phyloP scores from a whole-genome alignment of 768 basidiomycete species.

The Macrolepiota dolichaula region DNA sequence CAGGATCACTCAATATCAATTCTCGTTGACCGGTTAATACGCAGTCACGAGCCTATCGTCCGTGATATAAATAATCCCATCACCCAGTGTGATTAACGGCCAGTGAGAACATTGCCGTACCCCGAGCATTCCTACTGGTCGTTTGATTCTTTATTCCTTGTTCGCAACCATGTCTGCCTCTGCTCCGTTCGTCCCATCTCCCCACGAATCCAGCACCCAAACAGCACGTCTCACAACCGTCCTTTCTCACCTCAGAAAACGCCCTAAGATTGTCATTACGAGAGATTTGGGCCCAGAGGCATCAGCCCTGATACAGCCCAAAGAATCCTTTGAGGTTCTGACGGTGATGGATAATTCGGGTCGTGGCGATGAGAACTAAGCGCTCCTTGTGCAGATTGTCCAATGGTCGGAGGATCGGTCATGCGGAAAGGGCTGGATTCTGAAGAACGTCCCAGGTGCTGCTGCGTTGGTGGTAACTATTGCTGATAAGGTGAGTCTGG shows the following conservation, averaged over 20 bases:
- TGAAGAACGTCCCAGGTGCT: conserved; percentile 68
- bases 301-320: conserved; percentile 52
- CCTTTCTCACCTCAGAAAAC: conserved; percentile 15
- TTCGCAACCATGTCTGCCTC: neutral
- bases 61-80: neutral
- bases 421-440: conserved; percentile 67
- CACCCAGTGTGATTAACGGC: neutral
- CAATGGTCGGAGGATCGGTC: conserved; percentile 48
- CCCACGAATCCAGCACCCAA: neutral
- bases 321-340: conserved; percentile 54
- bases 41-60: neutral
- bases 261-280: conserved; percentile 50
- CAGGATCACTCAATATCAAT: too few relatives aligned
- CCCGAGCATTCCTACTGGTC: neutral
- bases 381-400: conserved; percentile 27
- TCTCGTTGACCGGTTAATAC: too few relatives aligned
- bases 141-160: neutral
- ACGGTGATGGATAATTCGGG: neutral
- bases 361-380: neutral
- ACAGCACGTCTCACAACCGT: conserved; percentile 18
- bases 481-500: conserved; percentile 57
- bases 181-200: conserved; percentile 1
- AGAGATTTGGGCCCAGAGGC: conserved; percentile 61
- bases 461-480: conserved; percentile 62
- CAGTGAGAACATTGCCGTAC: neutral